Base-by-base conservation (phyloP, 495 filamentous ascomycete genomes). In the Xylaria longipes region DNA sequence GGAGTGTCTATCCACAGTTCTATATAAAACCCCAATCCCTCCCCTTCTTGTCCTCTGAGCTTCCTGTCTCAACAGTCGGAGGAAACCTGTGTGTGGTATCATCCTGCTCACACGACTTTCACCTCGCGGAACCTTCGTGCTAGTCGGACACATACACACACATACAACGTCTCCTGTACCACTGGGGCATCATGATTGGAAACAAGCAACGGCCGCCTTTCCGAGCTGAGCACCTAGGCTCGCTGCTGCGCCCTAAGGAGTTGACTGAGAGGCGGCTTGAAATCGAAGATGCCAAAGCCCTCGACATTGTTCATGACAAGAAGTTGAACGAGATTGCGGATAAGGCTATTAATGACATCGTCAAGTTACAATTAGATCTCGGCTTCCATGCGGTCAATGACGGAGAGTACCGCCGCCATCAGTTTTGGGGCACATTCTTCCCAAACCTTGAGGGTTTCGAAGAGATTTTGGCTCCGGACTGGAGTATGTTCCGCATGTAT, bases 221-320 rank as follows among this genome's bases (percentile, higher is more conserved):
- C 81, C 86, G 90, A 62, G 91, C 90, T 41, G 91, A 93, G 83
- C 91, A 93, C 75, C 77, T 94, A 37, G 91, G 91, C 65, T 92
- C 90, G 33, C 84, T 93, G 7, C 87, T 92, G 14, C 88, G 91
- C 27, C 90, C 91, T 20, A 78, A 88, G 43, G 79, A 86, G 56
- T 84, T 94, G 7, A 82, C 91, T 45, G 80, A 87, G 31, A 85
- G 83, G 64, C 89, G 90, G 68, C 77, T 84, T 27, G 73, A 81
- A 37, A 76, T 87, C 64, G 83, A 86, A 39, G 77, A 85, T 39
- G 78, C 79, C 22, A 81, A 81, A 56, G 74, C 76, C 1, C 62
- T 79, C 37, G 77, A 78, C 1, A 76, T 78, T 48, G 69, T 56
- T 14, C 75, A 82, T 50, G 80, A 78, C 25, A 76, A 77, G 20